phyloP scores from a whole-genome alignment of 257 asterid species.

The Cinchona pubescens region DNA sequence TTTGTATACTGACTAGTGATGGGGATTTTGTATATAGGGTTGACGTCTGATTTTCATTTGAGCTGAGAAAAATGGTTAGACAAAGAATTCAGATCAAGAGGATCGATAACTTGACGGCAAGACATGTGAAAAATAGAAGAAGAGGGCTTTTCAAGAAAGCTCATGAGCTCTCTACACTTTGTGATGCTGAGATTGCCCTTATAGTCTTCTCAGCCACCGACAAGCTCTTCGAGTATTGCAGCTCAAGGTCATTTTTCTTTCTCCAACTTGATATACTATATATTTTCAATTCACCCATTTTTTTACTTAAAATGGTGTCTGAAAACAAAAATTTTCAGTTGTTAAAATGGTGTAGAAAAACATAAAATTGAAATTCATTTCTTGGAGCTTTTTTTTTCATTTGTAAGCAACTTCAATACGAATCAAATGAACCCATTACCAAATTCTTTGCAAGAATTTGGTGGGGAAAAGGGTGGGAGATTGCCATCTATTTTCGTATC shows the following conservation, averaged over 20 bases:
- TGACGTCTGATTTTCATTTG: not conserved
- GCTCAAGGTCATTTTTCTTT: slow-evolving; percentile 42
- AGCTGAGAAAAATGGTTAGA: slow-evolving; percentile 58
- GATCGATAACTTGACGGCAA: slow-evolving; percentile 68
- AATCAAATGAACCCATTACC: not conserved
- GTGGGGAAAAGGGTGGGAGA: not conserved
- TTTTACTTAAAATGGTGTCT: not conserved
- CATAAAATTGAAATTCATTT: too few species aligned
- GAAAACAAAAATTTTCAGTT: too few species aligned
- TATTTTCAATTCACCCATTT: not conserved
- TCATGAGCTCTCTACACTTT: slow-evolving; percentile 67
- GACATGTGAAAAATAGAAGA: slow-evolving; percentile 85
- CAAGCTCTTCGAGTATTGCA: slow-evolving; percentile 57
- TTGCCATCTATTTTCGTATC: not conserved
- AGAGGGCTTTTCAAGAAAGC: slow-evolving; percentile 93
- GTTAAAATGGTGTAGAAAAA: too few species aligned
- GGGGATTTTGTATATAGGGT: not conserved
- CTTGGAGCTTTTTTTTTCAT: not conserved
- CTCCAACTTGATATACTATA: slow-evolving; percentile 1
- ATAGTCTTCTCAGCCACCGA: slow-evolving; percentile 84
- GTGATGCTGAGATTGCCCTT: slow-evolving; percentile 80
- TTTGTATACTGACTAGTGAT: slow-evolving; percentile 3
- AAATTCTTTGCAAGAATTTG: not conserved
- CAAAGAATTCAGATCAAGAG: slow-evolving; percentile 76
- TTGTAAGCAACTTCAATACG: not conserved